Percentiles rank a stretch among this genome's conserved stretches.
Conservation (phyloP, 306 rosid genomes). For the Vigna trinervia region DNA sequence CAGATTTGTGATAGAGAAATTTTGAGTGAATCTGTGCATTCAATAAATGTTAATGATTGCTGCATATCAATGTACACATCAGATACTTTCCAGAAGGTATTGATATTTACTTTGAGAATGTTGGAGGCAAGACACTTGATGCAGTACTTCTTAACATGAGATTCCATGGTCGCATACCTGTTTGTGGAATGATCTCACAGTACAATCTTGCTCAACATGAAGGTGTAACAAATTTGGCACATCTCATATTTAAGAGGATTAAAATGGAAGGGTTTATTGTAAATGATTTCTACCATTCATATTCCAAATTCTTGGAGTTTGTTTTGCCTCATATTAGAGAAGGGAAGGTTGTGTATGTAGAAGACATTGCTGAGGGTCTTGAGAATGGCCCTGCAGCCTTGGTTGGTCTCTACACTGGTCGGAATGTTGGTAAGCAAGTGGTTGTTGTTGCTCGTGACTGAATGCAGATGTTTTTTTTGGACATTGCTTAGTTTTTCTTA, state of each 20-base stretch:
- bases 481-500: neutral
- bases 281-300: conserved; percentile 26
- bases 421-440: conserved; percentile 38
- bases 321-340: conserved; percentile 13
- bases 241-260: conserved; percentile 39
- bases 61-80: too few relatives aligned
- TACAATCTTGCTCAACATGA: conserved; percentile 43
- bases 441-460: conserved; percentile 20
- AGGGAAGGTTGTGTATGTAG: conserved; percentile 38
- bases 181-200: conserved; percentile 54
- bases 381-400: conserved; percentile 41
- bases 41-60: too few relatives aligned
- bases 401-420: conserved; percentile 26
- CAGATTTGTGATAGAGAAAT: too few relatives aligned
- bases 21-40: too few relatives aligned
- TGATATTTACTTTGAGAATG: conserved; percentile 46
- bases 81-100: conserved; percentile 26
- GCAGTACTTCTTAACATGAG: conserved; percentile 45
- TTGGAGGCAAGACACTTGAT: conserved; percentile 51
- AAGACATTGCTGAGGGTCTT: conserved; percentile 34
- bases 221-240: conserved; percentile 44
- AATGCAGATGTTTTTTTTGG: too few relatives aligned
- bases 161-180: conserved; percentile 34
- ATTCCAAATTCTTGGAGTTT: conserved; percentile 42
- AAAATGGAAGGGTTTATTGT: conserved; percentile 37